These are phyloP conservation scores for Cyberlindnera petersonii DNA, from an alignment of 805 yeast species.

Conservation along the genomic window DNA sequence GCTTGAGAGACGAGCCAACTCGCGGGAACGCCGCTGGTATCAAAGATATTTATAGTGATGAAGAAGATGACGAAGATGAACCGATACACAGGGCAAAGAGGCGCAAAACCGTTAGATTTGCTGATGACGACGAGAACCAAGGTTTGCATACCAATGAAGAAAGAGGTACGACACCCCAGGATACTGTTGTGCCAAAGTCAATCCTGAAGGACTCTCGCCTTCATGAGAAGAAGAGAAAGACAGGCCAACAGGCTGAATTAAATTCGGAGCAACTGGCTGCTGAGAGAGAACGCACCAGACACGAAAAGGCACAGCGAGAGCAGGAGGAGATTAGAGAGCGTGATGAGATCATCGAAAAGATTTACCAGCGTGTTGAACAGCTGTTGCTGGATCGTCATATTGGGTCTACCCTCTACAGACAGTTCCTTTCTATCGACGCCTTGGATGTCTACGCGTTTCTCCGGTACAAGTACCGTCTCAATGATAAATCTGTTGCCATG, in stretches of 20 bases:
- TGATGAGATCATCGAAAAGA: slow-evolving; percentile 9
- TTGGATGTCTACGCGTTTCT: slow-evolving; percentile 11
- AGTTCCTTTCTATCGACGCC: slow-evolving; percentile 14
- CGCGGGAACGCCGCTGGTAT: too few species aligned
- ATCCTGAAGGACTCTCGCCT: slow-evolving; percentile 3
- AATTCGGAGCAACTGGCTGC: neutral
- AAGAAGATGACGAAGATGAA: slow-evolving; percentile 2
- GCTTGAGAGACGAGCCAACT: too few species aligned
- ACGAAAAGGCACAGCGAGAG: slow-evolving; percentile 5
- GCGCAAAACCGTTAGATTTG: slow-evolving; percentile 10
- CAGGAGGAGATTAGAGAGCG: slow-evolving; percentile 6
- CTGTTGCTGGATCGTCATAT: slow-evolving; percentile 4
- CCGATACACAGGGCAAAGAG: neutral
- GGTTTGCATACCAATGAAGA: neutral
- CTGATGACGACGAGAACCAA: slow-evolving; percentile 2
- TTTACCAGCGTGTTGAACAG: slow-evolving; percentile 11
- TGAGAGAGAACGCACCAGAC: slow-evolving; percentile 1
- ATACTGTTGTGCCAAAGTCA: slow-evolving; percentile 1
- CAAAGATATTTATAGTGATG: neutral
- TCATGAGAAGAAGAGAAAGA: neutral
- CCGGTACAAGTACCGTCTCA: slow-evolving; percentile 13
- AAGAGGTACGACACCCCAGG: neutral
- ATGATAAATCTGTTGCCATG: slow-evolving; percentile 10
- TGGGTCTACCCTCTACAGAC: slow-evolving; percentile 7
- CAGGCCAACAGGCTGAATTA: neutral